These are phyloP conservation scores for Peniophora sp. DNA, from an alignment of 1,284 basidiomycete species.

Conservation along the genomic window DNA sequence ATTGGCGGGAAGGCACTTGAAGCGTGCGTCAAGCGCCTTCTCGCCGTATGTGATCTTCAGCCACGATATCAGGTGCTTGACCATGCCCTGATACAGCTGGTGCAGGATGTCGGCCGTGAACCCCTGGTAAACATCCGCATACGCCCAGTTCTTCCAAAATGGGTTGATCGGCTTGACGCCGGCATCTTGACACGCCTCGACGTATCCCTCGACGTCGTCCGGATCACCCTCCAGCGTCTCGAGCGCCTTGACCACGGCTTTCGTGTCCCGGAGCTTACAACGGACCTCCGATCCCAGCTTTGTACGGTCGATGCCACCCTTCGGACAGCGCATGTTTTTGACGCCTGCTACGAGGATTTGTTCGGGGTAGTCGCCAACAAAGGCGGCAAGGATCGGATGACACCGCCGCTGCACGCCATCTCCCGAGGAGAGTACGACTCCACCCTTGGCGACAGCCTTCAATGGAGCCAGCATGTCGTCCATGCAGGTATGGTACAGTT, in stretches of 20 bases:
- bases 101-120: conserved; percentile 30
- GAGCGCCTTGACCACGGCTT: background rate
- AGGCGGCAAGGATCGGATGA: background rate
- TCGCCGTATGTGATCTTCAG: conserved; percentile 4
- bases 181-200: background rate
- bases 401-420: conserved; percentile 1
- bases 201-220: background rate
- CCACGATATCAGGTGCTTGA: conserved; percentile 5
- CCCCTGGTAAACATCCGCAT: conserved; percentile 18
- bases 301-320: background rate
- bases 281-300: background rate
- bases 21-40: background rate
- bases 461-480: background rate
- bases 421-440: background rate
- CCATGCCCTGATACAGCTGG: conserved; percentile 21
- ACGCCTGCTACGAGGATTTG: conserved; percentile 1
- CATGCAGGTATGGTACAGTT: background rate
- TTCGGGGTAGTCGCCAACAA: conserved; percentile 2
- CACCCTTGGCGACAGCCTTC: background rate
- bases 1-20: background rate
- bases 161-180: conserved; percentile 12
- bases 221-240: background rate
- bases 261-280: background rate
- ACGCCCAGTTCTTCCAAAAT: conserved; percentile 24
- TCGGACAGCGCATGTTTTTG: background rate